Percentiles rank a stretch among this genome's conserved stretches.
phyloP scores from a whole-genome alignment of 495 filamentous ascomycete species.

The Penicillium paxilli region DNA sequence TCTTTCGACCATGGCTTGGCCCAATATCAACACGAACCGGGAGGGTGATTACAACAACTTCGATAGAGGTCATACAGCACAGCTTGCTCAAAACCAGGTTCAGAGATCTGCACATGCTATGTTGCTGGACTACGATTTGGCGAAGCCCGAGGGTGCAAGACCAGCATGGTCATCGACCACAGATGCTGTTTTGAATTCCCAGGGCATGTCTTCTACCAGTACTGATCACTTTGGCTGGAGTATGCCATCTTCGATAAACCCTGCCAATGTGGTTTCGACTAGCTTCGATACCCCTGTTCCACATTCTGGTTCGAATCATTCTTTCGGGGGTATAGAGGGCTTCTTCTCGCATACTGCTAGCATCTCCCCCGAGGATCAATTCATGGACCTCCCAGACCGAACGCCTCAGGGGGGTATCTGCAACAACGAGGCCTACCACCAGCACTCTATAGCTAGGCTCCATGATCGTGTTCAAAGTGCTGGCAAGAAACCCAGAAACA shows the following conservation, averaged over 20 bases:
- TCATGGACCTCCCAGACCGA: neutral
- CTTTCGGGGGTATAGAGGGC: neutral
- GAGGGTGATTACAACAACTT: neutral
- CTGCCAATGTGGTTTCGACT: neutral
- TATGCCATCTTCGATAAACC: neutral
- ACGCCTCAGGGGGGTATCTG: neutral
- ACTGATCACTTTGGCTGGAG: neutral
- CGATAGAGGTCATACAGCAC: neutral
- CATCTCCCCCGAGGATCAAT: neutral
- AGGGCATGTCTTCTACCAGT: neutral
- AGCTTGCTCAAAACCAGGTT: neutral
- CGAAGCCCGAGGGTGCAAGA: neutral
- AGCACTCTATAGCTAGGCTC: neutral
- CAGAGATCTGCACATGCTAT: neutral
- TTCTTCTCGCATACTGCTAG: neutral
- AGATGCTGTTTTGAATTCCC: neutral
- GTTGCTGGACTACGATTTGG: neutral
- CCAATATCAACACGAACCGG: neutral
- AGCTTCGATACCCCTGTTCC: neutral
- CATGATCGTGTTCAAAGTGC: neutral
- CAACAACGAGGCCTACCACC: neutral
- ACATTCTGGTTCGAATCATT: neutral
- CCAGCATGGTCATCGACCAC: neutral
- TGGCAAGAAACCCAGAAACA: neutral
- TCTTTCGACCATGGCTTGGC: neutral